Base-by-base conservation (phyloP, 352 stramenopile genomes). In the Phytopythium ostracodes region DNA sequence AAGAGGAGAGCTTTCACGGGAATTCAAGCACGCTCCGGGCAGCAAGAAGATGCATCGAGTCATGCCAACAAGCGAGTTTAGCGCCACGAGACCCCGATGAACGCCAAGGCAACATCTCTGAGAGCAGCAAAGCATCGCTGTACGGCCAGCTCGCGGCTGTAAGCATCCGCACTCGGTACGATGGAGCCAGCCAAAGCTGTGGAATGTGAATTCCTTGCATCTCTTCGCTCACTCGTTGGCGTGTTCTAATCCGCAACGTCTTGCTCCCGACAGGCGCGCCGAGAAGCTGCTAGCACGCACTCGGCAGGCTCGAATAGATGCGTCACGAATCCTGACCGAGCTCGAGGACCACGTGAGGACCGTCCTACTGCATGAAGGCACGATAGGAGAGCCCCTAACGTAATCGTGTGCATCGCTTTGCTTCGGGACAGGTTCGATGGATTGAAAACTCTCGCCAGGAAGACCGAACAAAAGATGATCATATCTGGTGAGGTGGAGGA, bases 1-100 rank as follows among this genome's bases (percentile, higher is more conserved):
- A 87, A 29, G 80, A 89, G 68, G 78, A 90, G 40, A 72, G 68
- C 31, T 60, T 87, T 14, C 67, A 81, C 22, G 80, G 80, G 33
- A 65, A 27, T 4, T 15, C 29, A 14, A 18, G 0, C 1, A 5
- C 52, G 25, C 55, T 60, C 42, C 36, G 25, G 20, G 20, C 55
- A n/a, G 25, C 55, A n/a, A 35, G 36, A 8, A 25, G 42, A 25
- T n/a, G 29, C 24, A 25, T 60, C 25, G 18, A 50, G 29, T 25
- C n/a, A 2, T 51, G 54, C 11, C 14, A 27, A 22, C n/a, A 27
- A 27, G 25, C 51, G 36, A 36, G 24, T 3, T 25, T 20, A 9
- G 8, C 12, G 38, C 10, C 4, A 25, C 9, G 36, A 2, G 2
- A 25, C 3, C n/a, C 18, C 24, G 27, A 17, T 15, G 46, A 33